A percentile compares a stretch with the other conserved stretches of the same genome.
Conservation (phyloP, 192 early-diverging fungal genomes). For the Backusella psychrophila region DNA sequence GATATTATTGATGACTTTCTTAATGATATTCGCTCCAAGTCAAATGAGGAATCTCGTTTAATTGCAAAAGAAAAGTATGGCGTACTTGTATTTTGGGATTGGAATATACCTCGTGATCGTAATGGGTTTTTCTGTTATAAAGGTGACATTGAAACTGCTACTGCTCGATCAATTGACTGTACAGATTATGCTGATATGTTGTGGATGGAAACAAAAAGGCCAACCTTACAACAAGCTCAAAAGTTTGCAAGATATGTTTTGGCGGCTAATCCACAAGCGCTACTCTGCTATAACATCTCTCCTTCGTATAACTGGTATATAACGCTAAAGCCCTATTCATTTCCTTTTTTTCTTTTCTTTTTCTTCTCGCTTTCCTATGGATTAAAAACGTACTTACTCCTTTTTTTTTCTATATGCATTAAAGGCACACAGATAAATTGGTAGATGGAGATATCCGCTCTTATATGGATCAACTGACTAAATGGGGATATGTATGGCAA, state of each 20-base stretch:
- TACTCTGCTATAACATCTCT: conserved; percentile 97
- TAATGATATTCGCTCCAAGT: conserved; percentile 51
- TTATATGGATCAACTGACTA: conserved; percentile 80
- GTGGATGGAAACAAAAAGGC: conserved; percentile 98
- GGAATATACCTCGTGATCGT: conserved; percentile 85
- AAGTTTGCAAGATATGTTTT: conserved; percentile 85
- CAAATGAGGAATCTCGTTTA: conserved; percentile 78
- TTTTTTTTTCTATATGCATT: background rate
- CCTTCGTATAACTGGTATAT: conserved; percentile 92
- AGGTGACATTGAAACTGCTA: conserved; percentile 88
- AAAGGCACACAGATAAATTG: conserved; percentile 74
- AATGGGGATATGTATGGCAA: conserved; percentile 94
- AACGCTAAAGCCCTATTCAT: background rate
- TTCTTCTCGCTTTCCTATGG: background rate
- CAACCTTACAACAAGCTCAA: conserved; percentile 86
- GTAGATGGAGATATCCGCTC: conserved; percentile 81
- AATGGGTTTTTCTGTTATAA: conserved; percentile 97
- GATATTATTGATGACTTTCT: conserved; percentile 39
- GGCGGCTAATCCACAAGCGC: conserved; percentile 70
- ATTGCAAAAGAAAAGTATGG: conserved; percentile 70
- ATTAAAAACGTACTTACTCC: background rate
- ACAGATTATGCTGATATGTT: conserved; percentile 87
- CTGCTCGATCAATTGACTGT: conserved; percentile 78
- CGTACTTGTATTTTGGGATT: conserved; percentile 78
- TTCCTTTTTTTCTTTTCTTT: too few relatives aligned